Evolutionary conservation across 2,329 filamentous ascomycete species (phyloP).

Genomic region (Diaporthe sp.): DNA sequence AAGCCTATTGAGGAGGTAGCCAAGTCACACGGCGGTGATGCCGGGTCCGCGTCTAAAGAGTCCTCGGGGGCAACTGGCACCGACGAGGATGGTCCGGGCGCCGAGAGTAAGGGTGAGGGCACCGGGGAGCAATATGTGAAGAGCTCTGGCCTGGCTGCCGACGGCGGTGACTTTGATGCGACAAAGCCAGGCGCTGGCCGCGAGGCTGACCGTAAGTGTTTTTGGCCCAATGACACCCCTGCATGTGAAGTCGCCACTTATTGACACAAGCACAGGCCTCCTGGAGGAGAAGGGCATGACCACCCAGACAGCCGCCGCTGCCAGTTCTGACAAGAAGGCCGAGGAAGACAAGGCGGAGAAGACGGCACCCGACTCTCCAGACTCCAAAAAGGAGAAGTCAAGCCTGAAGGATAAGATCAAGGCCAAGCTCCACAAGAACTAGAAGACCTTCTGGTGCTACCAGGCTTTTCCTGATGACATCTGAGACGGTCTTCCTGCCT

Average conservation of each 20-base stretch:
- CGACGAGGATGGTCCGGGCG: constrained; percentile 45
- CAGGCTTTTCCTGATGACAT: constrained; percentile 25
- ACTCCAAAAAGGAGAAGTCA: constrained; percentile 59
- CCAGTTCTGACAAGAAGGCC: constrained; percentile 40
- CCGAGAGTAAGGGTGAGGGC: constrained; percentile 56
- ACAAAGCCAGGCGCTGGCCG: constrained; percentile 73
- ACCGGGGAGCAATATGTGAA: constrained; percentile 71
- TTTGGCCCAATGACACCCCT: background rate
- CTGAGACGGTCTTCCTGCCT: background rate
- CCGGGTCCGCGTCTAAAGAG: constrained; percentile 42
- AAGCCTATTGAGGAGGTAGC: constrained; percentile 57
- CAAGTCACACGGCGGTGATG: constrained; percentile 50
- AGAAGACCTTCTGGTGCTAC: constrained; percentile 37
- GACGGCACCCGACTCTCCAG: constrained; percentile 45
- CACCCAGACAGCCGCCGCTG: constrained; percentile 42
- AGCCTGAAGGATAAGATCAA: constrained; percentile 76
- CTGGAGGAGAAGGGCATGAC: constrained; percentile 67
- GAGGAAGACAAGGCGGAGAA: constrained; percentile 44
- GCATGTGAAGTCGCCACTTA: constrained; percentile 41
- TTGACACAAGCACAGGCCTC: constrained; percentile 57
- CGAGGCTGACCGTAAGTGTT: constrained; percentile 74
- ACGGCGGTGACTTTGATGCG: constrained; percentile 78
- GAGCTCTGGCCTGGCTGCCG: constrained; percentile 70
- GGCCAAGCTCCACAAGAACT: constrained; percentile 73
- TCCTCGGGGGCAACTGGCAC: constrained; percentile 1